These are phyloP conservation scores for Fusarium dlaminii DNA, from an alignment of 2,329 filamentous ascomycete species.

Conservation along the genomic window DNA sequence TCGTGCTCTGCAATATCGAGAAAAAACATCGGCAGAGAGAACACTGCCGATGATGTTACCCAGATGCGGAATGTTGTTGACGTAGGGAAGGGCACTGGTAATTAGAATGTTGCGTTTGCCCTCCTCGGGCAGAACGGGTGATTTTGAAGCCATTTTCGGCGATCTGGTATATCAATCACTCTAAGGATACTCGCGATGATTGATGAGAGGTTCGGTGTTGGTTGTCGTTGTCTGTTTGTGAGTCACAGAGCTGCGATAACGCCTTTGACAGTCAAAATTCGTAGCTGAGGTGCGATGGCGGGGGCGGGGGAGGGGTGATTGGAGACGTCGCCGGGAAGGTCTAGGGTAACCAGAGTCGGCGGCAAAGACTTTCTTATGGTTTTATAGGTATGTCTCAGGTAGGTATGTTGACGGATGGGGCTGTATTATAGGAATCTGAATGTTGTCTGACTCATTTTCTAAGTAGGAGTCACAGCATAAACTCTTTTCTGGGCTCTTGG, in stretches of 20 bases:
- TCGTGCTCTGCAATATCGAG: constrained; percentile 82
- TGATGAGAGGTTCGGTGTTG: background rate
- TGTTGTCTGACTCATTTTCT: background rate
- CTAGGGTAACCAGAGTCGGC: constrained; percentile 21
- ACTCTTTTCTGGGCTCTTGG: background rate
- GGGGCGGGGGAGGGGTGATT: constrained; percentile 38
- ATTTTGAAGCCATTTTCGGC: constrained; percentile 38
- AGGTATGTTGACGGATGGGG: background rate
- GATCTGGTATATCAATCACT: constrained; percentile 6
- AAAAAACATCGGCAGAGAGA: constrained; percentile 87
- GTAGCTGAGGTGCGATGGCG: constrained; percentile 32
- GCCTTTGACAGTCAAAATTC: constrained; percentile 39
- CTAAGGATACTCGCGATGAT: background rate
- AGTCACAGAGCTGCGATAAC: constrained; percentile 39
- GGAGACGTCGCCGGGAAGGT: background rate
- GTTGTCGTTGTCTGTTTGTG: constrained; percentile 23
- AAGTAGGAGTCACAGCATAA: background rate
- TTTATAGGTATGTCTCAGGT: background rate
- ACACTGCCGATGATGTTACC: constrained; percentile 91
- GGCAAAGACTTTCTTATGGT: background rate
- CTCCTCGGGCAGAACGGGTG: constrained; percentile 69
- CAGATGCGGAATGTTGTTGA: constrained; percentile 80
- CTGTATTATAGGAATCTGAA: background rate
- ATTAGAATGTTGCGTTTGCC: constrained; percentile 89
- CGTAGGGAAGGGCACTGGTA: constrained; percentile 89